phyloP scores from a whole-genome alignment of 2,329 filamentous ascomycete genomes.

The Colletotrichum plurivorum region DNA sequence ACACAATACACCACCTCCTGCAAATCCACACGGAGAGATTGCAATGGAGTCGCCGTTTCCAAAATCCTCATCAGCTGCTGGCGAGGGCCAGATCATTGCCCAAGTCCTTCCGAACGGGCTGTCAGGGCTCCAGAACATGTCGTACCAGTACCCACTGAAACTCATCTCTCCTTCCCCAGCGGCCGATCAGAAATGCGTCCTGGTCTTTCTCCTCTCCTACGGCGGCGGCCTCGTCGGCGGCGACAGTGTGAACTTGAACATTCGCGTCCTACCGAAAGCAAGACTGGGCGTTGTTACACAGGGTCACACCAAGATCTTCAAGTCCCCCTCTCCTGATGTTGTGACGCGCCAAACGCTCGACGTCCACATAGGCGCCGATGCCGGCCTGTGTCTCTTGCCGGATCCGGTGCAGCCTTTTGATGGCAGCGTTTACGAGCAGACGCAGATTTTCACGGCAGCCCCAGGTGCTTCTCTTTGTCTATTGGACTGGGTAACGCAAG shows the following conservation, averaged over 20 bases:
- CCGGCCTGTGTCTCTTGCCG: slow-evolving; percentile 78
- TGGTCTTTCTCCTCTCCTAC: slow-evolving; percentile 93
- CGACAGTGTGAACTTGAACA: slow-evolving; percentile 81
- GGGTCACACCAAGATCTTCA: slow-evolving; percentile 97
- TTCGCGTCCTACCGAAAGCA: slow-evolving; percentile 75
- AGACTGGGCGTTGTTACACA: slow-evolving; percentile 78
- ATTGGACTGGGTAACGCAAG: slow-evolving; percentile 95
- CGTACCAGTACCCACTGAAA: slow-evolving; percentile 95
- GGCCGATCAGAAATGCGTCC: slow-evolving; percentile 75
- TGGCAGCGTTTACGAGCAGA: slow-evolving; percentile 86
- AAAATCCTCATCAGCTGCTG: slow-evolving; percentile 79
- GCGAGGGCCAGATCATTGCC: slow-evolving; percentile 83
- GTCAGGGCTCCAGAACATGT: slow-evolving; percentile 80
- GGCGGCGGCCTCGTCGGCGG: slow-evolving; percentile 93
- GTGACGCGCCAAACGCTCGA: slow-evolving; percentile 71
- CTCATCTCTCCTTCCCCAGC: slow-evolving; percentile 85
- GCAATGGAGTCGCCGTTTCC: slow-evolving; percentile 80
- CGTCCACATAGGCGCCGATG: slow-evolving; percentile 64
- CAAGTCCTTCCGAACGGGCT: slow-evolving; percentile 78
- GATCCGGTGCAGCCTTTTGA: slow-evolving; percentile 95
- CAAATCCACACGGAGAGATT: not conserved
- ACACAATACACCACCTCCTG: not conserved
- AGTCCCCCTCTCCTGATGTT: slow-evolving; percentile 71
- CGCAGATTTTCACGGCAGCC: slow-evolving; percentile 80
- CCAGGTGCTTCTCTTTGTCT: slow-evolving; percentile 78